Conservation (phyloP, 331 rosid genomes). For the Arachis monticola region DNA sequence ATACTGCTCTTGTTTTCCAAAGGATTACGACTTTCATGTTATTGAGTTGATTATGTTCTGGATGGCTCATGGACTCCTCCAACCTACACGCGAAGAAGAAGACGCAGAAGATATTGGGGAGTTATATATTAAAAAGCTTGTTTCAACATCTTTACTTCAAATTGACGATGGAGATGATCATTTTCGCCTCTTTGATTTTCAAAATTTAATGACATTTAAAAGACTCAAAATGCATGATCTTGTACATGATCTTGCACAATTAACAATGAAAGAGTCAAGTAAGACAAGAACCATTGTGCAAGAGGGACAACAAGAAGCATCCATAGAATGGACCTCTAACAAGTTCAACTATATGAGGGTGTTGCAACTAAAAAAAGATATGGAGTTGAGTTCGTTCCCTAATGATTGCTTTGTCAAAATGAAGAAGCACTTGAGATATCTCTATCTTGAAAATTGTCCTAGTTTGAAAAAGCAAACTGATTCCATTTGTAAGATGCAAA, state of each 20-base stretch:
- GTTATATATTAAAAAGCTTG: constrained; percentile 28
- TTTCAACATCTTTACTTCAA: constrained; percentile 44
- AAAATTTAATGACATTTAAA: too few species aligned
- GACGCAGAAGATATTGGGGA: constrained; percentile 42
- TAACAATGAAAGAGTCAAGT: too few species aligned
- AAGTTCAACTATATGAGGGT: constrained; percentile 39
- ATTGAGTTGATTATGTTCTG: constrained; percentile 20
- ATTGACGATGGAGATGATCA: not conserved
- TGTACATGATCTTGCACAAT: constrained; percentile 40
- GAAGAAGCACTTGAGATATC: constrained; percentile 44
- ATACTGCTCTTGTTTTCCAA: constrained; percentile 32
- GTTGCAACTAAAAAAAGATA: constrained; percentile 15
- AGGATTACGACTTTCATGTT: not conserved
- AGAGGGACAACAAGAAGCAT: not conserved
- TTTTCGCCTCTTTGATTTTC: not conserved
- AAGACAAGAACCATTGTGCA: too few species aligned
- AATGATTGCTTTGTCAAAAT: constrained; percentile 29
- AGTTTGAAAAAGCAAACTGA: constrained; percentile 20
- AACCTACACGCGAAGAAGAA: not conserved
- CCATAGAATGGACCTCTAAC: not conserved
- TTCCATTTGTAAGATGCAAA: constrained; percentile 41
- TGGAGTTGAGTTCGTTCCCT: constrained; percentile 21
- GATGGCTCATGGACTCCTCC: constrained; percentile 47
- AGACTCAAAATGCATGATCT: constrained; percentile 40
- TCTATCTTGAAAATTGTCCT: constrained; percentile 25